Base-by-base conservation (phyloP, 768 basidiomycete genomes). In the Lactarius deliciosus region DNA sequence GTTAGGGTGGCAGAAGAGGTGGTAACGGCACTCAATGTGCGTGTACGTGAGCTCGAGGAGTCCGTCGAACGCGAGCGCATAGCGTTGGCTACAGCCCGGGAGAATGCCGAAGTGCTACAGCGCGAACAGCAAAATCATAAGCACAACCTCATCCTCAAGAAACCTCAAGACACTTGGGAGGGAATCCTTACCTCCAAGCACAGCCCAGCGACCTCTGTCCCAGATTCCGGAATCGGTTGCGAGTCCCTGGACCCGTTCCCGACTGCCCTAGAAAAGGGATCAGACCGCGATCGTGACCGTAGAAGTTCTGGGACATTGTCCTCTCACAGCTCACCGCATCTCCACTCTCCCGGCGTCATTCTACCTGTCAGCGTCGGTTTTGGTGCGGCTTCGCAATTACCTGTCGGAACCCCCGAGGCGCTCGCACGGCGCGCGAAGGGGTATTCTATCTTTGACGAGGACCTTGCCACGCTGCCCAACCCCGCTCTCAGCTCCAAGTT, bases 31-130 rank as follows among this genome's bases (percentile, higher is more conserved):
- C 79, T 80, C 66, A 88, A 85, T 76, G 82, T 81, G 41, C 86
- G 88, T 59, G 86, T 89, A 55, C 83, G 85, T 68, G 90, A 89
- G 72, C 77, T 94, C 64, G 92, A 95, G 76, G 87, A 88, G 57
- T 83, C 79, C 71, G 81, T 94, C 41, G 80, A 83, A 38, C 80
- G 83, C 65, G 86, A 87, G 76, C 86, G 82, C 76, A 85, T 85
- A 69, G 81, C 81, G 63, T 77, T 95, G 64, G 80, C 77, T 68
- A 74, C 76, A n/a, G 80, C 85, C 43, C 85, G 85, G 70, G 86
- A 87, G 69, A 83, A 81, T 60, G 85, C 82, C 36, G 85, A 86
- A 71, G 77, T 79, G 57, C 74, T 79, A 64, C 82, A 76, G 73
- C 66, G 58, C 53, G 63, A 68, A 36, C 66, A 50, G 25, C 50